Percentiles rank a stretch among this genome's conserved stretches.
Evolutionary conservation across 2,329 filamentous ascomycete genomes (phyloP).

Genomic region (Pezicula carpinea): DNA sequence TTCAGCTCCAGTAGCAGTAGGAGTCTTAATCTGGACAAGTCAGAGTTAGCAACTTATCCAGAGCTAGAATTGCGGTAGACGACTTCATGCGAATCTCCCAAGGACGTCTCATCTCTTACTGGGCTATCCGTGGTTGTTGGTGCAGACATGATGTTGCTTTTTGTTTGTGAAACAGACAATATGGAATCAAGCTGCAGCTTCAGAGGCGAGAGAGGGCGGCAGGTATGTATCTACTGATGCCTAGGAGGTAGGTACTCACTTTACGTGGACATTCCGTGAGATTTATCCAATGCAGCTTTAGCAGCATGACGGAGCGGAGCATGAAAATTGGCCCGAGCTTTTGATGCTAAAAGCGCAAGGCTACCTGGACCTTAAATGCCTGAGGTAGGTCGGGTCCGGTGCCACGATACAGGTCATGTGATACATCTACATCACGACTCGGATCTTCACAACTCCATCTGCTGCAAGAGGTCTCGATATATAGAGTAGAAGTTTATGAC

Average conservation of each 20-base stretch:
- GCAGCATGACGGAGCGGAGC: not conserved
- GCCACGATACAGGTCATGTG: no score
- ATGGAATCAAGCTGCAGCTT: not conserved
- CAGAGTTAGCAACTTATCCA: constrained; percentile 6
- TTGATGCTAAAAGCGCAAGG: no score
- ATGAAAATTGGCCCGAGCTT: not conserved
- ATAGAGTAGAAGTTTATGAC: no score
- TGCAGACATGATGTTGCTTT: constrained; percentile 35
- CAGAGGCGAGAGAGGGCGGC: not conserved
- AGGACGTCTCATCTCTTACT: constrained; percentile 33
- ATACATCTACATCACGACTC: no score
- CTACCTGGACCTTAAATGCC: no score
- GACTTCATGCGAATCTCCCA: constrained; percentile 18
- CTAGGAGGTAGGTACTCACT: not conserved
- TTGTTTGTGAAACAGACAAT: not conserved
- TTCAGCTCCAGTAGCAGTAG: constrained; percentile 42
- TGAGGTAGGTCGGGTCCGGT: no score
- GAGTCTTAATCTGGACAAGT: constrained; percentile 19
- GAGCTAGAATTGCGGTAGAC: constrained; percentile 2
- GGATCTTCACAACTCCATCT: no score
- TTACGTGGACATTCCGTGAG: not conserved
- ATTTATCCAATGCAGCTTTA: not conserved
- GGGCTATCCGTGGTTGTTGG: constrained; percentile 32
- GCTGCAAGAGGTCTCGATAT: no score
- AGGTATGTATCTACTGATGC: not conserved